phyloP scores from a whole-genome alignment of 768 basidiomycete genomes.

The Amanita fuliginea region DNA sequence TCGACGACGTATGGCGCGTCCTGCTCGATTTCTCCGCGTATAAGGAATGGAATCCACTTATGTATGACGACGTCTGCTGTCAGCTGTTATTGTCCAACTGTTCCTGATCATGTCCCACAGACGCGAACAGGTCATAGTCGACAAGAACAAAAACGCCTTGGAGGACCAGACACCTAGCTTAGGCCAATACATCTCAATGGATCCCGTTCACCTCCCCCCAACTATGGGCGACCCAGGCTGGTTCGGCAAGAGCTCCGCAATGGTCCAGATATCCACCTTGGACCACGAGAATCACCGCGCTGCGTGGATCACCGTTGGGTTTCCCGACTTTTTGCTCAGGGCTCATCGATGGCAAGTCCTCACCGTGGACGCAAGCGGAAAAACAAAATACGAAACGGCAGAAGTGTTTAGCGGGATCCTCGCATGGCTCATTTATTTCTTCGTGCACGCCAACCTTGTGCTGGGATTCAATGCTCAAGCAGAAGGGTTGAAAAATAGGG shows the following conservation, averaged over 20 bases:
- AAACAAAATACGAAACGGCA: slow-evolving; percentile 20
- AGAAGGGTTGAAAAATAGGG: slow-evolving; percentile 12
- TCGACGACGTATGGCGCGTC: slow-evolving; percentile 35
- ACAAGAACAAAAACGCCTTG: neutral
- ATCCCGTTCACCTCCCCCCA: slow-evolving; percentile 21
- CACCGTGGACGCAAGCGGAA: slow-evolving; percentile 11
- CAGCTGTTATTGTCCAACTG: no score
- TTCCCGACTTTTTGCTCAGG: slow-evolving; percentile 16
- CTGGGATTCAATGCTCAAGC: slow-evolving; percentile 17
- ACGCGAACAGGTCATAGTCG: neutral
- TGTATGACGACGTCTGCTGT: neutral
- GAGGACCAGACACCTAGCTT: neutral
- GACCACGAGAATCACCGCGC: slow-evolving; percentile 14
- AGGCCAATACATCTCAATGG: slow-evolving; percentile 17
- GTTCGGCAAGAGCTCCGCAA: slow-evolving; percentile 16
- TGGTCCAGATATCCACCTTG: slow-evolving; percentile 20
- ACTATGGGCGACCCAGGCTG: slow-evolving; percentile 13
- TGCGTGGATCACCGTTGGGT: slow-evolving; percentile 17
- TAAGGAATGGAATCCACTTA: slow-evolving; percentile 23
- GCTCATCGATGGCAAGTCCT: slow-evolving; percentile 20
- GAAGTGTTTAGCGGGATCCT: slow-evolving; percentile 17
- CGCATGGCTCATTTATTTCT: slow-evolving; percentile 13
- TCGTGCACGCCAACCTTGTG: slow-evolving; percentile 13
- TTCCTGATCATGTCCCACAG: no score
- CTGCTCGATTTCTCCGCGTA: slow-evolving; percentile 42